Evolutionary conservation across 768 basidiomycete species (phyloP), one percentile per base, ranked within the genome.

Genomic region (Macrolepiota dolichaula): DNA sequence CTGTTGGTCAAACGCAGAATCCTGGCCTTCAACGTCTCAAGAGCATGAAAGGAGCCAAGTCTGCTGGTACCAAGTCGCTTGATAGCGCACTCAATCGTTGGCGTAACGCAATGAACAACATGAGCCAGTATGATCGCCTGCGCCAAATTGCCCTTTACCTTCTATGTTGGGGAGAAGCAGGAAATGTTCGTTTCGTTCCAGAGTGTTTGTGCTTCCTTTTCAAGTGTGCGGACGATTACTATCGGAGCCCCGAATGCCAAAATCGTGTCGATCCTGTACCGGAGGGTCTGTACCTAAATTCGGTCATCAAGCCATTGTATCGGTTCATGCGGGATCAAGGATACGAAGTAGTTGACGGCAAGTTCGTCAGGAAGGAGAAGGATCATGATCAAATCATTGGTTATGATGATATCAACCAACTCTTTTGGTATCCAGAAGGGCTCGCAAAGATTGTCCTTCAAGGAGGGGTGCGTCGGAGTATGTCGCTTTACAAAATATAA

Each of bases 161-260:
- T 55, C 84, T 99, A 49, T 97, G 95, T 72, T 99, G 97, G 97
- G 97, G 96, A 57, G 97, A 99, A 76, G 97, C 89, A 0, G 96
- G 94, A 56, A 97, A 98, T 70, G 92, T 99, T 53, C 89, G 97
- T 63, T 98, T 98, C 76, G 89, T 94, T 22, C 96, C 97, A 11
- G 97, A 99, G 71, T 93, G 91, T 67, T 77, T 99, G 51, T 98
- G 96, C 80, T 99, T 98, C 84, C 96, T 99, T 71, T 98, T 98
- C 88, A 99, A 99, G 76, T 99, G 97, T 70, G 97, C 97, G 61
- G 97, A 99, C 74, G 97, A 99, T 77, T 98, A 98, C 73, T 99
- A 99, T 74, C 92, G 97, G 62, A 94, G 92, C 62, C 89, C 96
- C 27, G 97, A 98, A 72, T 99, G 97, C 71, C 97, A 99, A 77